Evolutionary conservation across 257 asterid species (phyloP), one percentile per base, ranked within the genome.

Genomic region (Nicotiana sylvestris): DNA sequence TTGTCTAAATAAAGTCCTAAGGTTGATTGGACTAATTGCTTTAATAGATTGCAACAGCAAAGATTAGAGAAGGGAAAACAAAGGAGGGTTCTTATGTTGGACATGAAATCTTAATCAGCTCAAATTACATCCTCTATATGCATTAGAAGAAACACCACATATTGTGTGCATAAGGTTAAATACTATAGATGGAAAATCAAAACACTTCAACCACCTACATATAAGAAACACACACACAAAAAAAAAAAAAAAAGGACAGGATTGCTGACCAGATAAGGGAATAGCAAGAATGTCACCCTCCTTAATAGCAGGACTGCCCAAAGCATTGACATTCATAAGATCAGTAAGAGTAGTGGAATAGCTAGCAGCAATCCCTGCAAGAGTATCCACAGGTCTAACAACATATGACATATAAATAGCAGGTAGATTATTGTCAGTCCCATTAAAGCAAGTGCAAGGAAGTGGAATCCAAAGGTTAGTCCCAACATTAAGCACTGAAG

Each of bases 371-470:
- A 96, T 90, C 65, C 93, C 97, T 0, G 91, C 88, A 80, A 96
- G 84, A 0, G 95, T 94, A 70, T 96, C 99, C 5, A 90, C 93
- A 39, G 87, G 83, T 64, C 60, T 72, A 35, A 96, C 98, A 18
- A 92, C 98, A 51, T 94, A 94, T 11, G 97, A 90, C 98, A 96
- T 81, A 78, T 92, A 96, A 43, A 95, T 93, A 46, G 97, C 95
- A 37, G 98, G 97, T 58, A 96, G 77, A 62, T 93, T 93, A 84
- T 94, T 93, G 74, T 96, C 99, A 33, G 86, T 88, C 77, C 95
- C 94, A 72, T 94, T 93, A 68, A 93, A 94, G 84, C 99, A 96
- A 58, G 97, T 91, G n/a, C 99, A 96, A n/a, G 98, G 99, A 84
- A 96, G 80, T 3, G 99, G 99, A 55, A 96, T 89, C 74, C 74